phyloP scores from a whole-genome alignment of 1,139 yeast genomes.

The Geotrichum carabidarum region DNA sequence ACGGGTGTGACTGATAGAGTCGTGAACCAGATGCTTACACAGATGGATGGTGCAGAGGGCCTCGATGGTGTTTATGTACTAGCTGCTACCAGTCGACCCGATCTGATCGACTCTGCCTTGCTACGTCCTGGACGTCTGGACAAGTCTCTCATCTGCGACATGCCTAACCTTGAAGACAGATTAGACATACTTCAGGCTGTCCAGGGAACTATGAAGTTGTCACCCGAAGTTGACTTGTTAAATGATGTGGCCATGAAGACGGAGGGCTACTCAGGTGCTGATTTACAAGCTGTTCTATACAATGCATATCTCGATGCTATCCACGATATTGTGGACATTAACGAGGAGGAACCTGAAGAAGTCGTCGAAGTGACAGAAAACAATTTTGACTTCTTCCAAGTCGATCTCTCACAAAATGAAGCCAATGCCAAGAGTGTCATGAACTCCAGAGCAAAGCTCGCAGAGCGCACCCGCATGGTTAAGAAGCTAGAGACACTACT shows the following conservation, averaged over 20 bases:
- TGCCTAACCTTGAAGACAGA: constrained; percentile 71
- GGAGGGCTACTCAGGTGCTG: constrained; percentile 89
- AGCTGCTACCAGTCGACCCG: constrained; percentile 96
- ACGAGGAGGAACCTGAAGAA: constrained; percentile 28
- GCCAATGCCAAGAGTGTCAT: constrained; percentile 2
- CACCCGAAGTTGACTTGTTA: constrained; percentile 48
- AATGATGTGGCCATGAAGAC: constrained; percentile 54
- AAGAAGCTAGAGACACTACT: constrained; percentile 46
- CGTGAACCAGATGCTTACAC: constrained; percentile 93
- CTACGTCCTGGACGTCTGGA: constrained; percentile 94
- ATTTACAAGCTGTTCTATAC: constrained; percentile 85
- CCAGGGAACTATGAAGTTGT: constrained; percentile 40
- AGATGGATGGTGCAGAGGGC: constrained; percentile 99
- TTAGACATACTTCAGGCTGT: constrained; percentile 66
- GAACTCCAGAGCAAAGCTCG: constrained; percentile 35
- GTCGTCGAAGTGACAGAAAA: constrained; percentile 26
- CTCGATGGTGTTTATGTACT: constrained; percentile 92
- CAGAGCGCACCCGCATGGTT: constrained; percentile 44
- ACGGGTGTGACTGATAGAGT: constrained; percentile 98
- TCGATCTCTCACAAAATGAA: constrained; percentile 24
- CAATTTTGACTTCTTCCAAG: constrained; percentile 38
- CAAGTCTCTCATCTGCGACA: constrained; percentile 82
- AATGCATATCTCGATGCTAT: constrained; percentile 90
- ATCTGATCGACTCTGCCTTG: constrained; percentile 88
- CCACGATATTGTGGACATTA: constrained; percentile 58